Evolutionary conservation across 2,329 filamentous ascomycete genomes (phyloP).

Genomic region (Triangularia verruculosa): DNA sequence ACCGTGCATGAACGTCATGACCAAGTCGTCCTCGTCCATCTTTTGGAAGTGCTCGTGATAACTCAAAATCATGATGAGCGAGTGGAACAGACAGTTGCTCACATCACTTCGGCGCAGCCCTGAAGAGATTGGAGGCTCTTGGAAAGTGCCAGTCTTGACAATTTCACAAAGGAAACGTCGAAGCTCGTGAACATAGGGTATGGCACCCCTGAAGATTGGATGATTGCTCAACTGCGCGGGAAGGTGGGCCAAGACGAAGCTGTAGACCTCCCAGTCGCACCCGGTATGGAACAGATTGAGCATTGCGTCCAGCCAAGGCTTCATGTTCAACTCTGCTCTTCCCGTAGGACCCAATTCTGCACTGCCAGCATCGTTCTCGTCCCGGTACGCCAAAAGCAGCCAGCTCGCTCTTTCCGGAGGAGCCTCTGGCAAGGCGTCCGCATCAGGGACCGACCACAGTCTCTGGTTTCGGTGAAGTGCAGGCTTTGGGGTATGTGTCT

Average conservation of each 20-base stretch:
- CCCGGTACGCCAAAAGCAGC: constrained; percentile 46
- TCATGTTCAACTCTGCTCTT: constrained; percentile 49
- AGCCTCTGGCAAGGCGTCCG: constrained; percentile 50
- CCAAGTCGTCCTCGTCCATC: constrained; percentile 83
- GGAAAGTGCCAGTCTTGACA: constrained; percentile 71
- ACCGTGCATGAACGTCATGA: constrained; percentile 80
- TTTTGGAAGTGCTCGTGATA: constrained; percentile 85
- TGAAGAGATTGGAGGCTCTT: constrained; percentile 75
- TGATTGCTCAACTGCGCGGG: constrained; percentile 89
- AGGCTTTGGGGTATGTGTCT: constrained; percentile 40
- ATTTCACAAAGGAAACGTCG: constrained; percentile 78
- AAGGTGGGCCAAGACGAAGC: constrained; percentile 81
- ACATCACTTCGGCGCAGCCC: constrained; percentile 85
- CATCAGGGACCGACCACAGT: constrained; percentile 58
- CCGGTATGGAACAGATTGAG: constrained; percentile 71
- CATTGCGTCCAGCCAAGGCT: constrained; percentile 73
- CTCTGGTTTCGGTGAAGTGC: constrained; percentile 43
- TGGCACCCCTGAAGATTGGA: constrained; percentile 72
- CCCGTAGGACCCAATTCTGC: constrained; percentile 7
- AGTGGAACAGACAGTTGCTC: constrained; percentile 82
- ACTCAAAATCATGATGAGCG: constrained; percentile 81
- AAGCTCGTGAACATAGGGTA: constrained; percentile 71
- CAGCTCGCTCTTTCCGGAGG: constrained; percentile 48
- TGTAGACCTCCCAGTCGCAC: constrained; percentile 88
- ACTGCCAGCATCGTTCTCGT: constrained; percentile 21